Evolutionary conservation across 306 rosid species (phyloP).

Genomic region (Bauhinia variegata): DNA sequence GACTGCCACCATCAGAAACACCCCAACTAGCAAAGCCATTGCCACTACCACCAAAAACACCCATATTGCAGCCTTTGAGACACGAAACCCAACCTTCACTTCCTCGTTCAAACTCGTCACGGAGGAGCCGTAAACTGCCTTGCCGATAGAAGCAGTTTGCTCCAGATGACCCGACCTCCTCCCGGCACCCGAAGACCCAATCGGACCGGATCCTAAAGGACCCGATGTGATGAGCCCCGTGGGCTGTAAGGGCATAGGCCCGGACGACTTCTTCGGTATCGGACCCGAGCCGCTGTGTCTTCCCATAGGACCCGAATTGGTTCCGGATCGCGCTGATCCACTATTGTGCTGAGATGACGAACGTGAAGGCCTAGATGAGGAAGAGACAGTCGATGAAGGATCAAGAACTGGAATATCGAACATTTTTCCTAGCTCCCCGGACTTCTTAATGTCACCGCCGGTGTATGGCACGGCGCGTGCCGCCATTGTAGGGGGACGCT

Average conservation of each 20-base stretch:
- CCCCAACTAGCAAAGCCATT: slow-evolving; percentile 84
- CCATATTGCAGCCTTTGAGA: slow-evolving; percentile 84
- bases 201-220: slow-evolving; percentile 64
- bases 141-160: slow-evolving; percentile 49
- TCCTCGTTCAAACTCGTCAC: slow-evolving; percentile 76
- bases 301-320: slow-evolving; percentile 64
- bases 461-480: slow-evolving; percentile 89
- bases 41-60: slow-evolving; percentile 70
- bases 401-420: slow-evolving; percentile 66
- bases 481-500: slow-evolving; percentile 79
- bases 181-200: slow-evolving; percentile 50
- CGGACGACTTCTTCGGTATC: slow-evolving; percentile 60
- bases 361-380: slow-evolving; percentile 54
- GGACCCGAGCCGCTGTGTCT: slow-evolving; percentile 63
- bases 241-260: slow-evolving; percentile 66
- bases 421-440: slow-evolving; percentile 94
- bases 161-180: slow-evolving; percentile 61
- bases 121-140: slow-evolving; percentile 73
- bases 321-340: slow-evolving; percentile 82
- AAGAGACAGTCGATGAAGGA: slow-evolving; percentile 32
- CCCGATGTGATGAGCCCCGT: slow-evolving; percentile 85
- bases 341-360: slow-evolving; percentile 70
- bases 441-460: slow-evolving; percentile 93
- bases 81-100: slow-evolving; percentile 66
- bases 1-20: slow-evolving; percentile 87